Evolutionary conservation across 2,329 filamentous ascomycete genomes (phyloP).

Genomic region (Nemania bipapillata): DNA sequence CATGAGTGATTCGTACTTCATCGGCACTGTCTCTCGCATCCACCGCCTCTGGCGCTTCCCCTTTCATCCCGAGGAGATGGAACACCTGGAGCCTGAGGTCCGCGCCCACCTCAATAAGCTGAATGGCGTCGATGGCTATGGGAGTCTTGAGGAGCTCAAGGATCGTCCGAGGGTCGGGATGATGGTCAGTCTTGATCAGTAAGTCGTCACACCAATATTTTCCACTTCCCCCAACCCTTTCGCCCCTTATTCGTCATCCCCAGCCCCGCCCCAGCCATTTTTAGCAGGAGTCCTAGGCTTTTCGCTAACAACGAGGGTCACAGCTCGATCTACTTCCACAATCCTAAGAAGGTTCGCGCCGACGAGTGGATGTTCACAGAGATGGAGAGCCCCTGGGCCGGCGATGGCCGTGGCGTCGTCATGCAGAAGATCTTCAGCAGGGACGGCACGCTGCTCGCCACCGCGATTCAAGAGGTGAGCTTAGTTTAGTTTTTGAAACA

Average conservation of each 20-base stretch:
- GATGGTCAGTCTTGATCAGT: slow-evolving; percentile 83
- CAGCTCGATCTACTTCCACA: slow-evolving; percentile 72
- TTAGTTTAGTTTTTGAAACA: too few relatives aligned
- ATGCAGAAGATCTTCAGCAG: slow-evolving; percentile 76
- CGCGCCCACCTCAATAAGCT: slow-evolving; percentile 53
- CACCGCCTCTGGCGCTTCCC: slow-evolving; percentile 83
- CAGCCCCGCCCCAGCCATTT: neutral
- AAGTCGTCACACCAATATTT: slow-evolving; percentile 25
- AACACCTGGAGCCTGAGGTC: slow-evolving; percentile 59
- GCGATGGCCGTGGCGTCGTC: slow-evolving; percentile 80
- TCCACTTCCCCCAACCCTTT: neutral
- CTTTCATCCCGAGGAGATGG: slow-evolving; percentile 64
- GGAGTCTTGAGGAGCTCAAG: slow-evolving; percentile 62
- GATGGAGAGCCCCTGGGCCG: slow-evolving; percentile 83
- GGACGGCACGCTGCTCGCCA: slow-evolving; percentile 79
- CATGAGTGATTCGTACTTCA: slow-evolving; percentile 92
- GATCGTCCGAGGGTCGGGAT: slow-evolving; percentile 75
- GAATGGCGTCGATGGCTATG: slow-evolving; percentile 58
- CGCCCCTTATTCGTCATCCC: neutral
- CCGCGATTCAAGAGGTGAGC: slow-evolving; percentile 81
- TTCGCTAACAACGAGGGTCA: neutral
- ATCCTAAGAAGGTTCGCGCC: slow-evolving; percentile 66
- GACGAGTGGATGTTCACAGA: slow-evolving; percentile 84
- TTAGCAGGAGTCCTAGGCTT: neutral
- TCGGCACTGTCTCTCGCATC: slow-evolving; percentile 84